These are phyloP conservation scores for Phanerodontia chrysosporium DNA, from an alignment of 768 basidiomycete genomes.

Conservation along the genomic window DNA sequence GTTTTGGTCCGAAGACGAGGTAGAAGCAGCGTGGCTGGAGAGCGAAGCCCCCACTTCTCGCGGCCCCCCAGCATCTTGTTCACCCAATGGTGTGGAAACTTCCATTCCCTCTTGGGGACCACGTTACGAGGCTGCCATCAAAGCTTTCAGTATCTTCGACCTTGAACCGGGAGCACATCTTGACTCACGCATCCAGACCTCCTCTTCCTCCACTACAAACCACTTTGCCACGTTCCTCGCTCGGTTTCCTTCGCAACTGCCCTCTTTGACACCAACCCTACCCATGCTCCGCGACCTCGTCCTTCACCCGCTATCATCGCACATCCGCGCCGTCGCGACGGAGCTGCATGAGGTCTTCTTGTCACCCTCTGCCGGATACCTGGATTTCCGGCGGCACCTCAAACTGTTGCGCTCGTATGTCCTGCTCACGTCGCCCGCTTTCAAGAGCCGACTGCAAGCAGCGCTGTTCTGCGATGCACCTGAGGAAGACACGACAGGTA, in stretches of 20 bases:
- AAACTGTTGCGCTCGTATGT: constrained; percentile 70
- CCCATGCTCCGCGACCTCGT: constrained; percentile 58
- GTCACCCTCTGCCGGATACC: constrained; percentile 47
- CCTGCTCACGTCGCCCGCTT: constrained; percentile 66
- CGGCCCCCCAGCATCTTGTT: not conserved
- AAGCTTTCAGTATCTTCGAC: constrained; percentile 55
- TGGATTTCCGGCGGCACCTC: constrained; percentile 67
- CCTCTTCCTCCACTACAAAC: not conserved
- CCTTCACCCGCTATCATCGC: constrained; percentile 54
- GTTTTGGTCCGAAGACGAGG: constrained; percentile 59
- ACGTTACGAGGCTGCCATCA: constrained; percentile 34
- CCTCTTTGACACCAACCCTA: constrained; percentile 62
- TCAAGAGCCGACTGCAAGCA: constrained; percentile 61
- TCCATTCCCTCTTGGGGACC: not conserved
- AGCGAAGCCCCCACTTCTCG: not conserved
- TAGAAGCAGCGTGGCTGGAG: constrained; percentile 42
- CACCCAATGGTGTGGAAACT: not conserved
- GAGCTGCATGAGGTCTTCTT: constrained; percentile 68
- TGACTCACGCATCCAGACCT: constrained; percentile 21
- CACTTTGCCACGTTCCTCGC: constrained; percentile 12
- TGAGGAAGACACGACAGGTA: constrained; percentile 33
- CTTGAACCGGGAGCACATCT: constrained; percentile 53
- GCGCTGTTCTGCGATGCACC: constrained; percentile 74
- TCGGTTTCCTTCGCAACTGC: constrained; percentile 55
- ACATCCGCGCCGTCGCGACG: constrained; percentile 60